These are phyloP conservation scores for Neurospora sp. DNA, from an alignment of 495 filamentous ascomycete genomes.

Conservation along the genomic window DNA sequence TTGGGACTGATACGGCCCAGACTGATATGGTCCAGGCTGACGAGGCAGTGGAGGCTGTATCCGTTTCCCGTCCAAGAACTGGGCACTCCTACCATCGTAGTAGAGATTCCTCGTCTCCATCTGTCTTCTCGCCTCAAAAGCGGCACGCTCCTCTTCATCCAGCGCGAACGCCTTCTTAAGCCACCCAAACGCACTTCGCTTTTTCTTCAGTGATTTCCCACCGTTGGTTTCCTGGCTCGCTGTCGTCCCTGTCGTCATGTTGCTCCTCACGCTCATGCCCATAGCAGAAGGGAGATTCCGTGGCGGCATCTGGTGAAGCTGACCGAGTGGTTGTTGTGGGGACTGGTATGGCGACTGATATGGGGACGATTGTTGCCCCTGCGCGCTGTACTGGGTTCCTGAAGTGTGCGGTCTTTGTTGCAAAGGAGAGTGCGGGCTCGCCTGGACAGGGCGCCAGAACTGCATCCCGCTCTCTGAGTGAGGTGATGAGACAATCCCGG, in stretches of 20 bases:
- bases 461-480: conserved; percentile 35
- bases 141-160: conserved; percentile 44
- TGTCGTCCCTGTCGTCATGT: conserved; percentile 25
- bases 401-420: conserved; percentile 47
- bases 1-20: background rate
- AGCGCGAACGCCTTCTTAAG: conserved; percentile 48
- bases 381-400: conserved; percentile 12
- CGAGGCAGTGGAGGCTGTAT: conserved; percentile 7
- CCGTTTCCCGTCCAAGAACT: conserved; percentile 36
- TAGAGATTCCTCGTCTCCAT: conserved; percentile 31
- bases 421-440: conserved; percentile 44
- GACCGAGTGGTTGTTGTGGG: conserved; percentile 3
- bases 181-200: conserved; percentile 50
- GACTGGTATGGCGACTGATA: background rate
- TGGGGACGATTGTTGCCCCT: background rate
- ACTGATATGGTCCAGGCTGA: background rate
- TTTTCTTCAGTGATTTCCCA: conserved; percentile 42
- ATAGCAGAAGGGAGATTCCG: conserved; percentile 39
- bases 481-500: conserved; percentile 36
- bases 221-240: conserved; percentile 4
- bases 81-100: conserved; percentile 30
- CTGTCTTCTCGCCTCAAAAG: conserved; percentile 37
- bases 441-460: conserved; percentile 44
- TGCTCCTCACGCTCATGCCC: conserved; percentile 44
- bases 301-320: conserved; percentile 19